Evolutionary conservation across 306 rosid species (phyloP).

Genomic region (Sicyos edulis): DNA sequence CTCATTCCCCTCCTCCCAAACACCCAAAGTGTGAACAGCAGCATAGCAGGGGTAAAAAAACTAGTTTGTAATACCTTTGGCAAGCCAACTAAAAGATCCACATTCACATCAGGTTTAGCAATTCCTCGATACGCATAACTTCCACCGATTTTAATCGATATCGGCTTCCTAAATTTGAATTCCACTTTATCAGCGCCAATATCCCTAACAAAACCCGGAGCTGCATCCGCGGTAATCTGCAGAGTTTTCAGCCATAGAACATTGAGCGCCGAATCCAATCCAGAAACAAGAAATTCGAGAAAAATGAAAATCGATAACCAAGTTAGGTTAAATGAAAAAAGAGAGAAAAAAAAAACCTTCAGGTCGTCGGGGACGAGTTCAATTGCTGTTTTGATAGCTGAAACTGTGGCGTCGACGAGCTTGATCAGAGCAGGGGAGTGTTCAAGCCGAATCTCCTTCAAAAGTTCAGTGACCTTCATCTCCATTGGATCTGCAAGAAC

Average conservation of each 20-base stretch:
- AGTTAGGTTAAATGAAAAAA: neutral
- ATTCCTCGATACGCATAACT: slow-evolving; percentile 56
- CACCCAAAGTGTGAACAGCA: neutral
- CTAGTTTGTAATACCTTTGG: slow-evolving; percentile 52
- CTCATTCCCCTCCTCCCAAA: no score
- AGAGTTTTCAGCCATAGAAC: slow-evolving; percentile 1
- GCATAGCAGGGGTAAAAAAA: neutral
- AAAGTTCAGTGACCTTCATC: slow-evolving; percentile 48
- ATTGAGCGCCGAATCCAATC: neutral
- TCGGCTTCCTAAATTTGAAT: slow-evolving; percentile 65
- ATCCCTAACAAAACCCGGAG: slow-evolving; percentile 63
- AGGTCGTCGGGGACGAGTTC: slow-evolving; percentile 50
- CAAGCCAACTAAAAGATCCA: slow-evolving; percentile 61
- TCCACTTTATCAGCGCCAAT: slow-evolving; percentile 84
- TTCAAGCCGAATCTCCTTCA: slow-evolving; percentile 54
- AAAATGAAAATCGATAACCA: neutral
- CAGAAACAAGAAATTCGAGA: neutral
- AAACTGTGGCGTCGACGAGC: slow-evolving; percentile 47
- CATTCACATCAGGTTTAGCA: slow-evolving; percentile 54
- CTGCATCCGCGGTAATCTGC: slow-evolving; percentile 57
- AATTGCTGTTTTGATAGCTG: slow-evolving; percentile 45
- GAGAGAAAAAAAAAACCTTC: slow-evolving; percentile 29
- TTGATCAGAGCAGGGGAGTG: slow-evolving; percentile 34
- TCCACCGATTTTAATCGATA: slow-evolving; percentile 47
- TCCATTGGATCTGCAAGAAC: slow-evolving; percentile 38